Conservation (phyloP, 805 yeast species). For the Wickerhamiella cacticola region DNA sequence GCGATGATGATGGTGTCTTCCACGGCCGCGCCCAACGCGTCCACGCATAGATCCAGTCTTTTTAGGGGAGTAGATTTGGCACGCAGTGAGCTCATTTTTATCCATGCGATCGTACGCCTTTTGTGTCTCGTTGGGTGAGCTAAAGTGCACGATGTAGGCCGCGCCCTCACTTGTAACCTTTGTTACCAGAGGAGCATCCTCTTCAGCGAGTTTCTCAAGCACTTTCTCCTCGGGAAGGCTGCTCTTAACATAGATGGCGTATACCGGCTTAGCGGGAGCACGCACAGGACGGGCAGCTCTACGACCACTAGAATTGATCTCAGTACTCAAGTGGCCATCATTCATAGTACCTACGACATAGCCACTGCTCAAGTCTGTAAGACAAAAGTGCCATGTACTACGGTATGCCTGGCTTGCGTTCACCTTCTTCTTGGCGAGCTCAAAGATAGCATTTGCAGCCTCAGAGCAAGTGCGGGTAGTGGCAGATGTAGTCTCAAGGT, state of each 20-base stretch:
- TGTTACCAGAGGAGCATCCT: conserved; percentile 27
- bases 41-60: neutral
- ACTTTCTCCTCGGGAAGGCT: conserved; percentile 27
- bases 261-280: conserved; percentile 19
- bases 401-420: conserved; percentile 40
- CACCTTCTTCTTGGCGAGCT: neutral
- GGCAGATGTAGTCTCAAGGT: conserved; percentile 28
- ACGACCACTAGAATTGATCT: conserved; percentile 48
- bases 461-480: conserved; percentile 19
- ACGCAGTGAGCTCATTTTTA: conserved; percentile 25
- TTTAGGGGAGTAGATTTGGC: neutral
- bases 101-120: conserved; percentile 29
- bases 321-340: conserved; percentile 41
- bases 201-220: conserved; percentile 25
- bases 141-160: conserved; percentile 26
- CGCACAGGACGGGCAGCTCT: conserved; percentile 33
- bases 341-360: conserved; percentile 34
- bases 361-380: conserved; percentile 50
- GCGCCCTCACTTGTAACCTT: conserved; percentile 24
- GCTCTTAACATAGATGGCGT: conserved; percentile 19
- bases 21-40: conserved; percentile 1
- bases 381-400: conserved; percentile 65
- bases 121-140: conserved; percentile 28
- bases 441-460: conserved; percentile 4
- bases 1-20: neutral